Evolutionary conservation across 1,284 basidiomycete genomes (phyloP), one percentile per base, ranked within the genome.

Genomic region (Malassezia furfur): DNA sequence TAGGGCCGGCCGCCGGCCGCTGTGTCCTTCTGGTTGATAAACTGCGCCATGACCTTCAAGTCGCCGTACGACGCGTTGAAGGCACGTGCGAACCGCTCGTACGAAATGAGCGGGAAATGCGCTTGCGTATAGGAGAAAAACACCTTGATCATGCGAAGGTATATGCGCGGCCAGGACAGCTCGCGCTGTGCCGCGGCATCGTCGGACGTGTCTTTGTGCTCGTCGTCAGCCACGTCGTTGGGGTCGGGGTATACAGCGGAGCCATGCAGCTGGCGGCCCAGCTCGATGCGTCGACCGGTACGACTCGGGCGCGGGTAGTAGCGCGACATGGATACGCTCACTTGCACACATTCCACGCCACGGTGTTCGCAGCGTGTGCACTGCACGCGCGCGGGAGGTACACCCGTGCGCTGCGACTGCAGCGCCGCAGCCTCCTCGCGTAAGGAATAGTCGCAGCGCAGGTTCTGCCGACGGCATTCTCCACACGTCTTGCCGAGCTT

Each of bases 261-360:
- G 38, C 69, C 70, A 44, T 73, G 70, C 15, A 73, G 54, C 52
- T 61, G 51, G n/a, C 67, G 62, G 1, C 69, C 69, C 39, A 72
- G 64, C 54, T 73, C 70, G 48, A 73, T 73, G 11, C 70, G 61
- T 52, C 68, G 71, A 5, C 70, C 70, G 1, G 68, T 68, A 6
- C 70, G 62, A 40, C 66, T 65, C 5, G 70, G 70, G 21, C 70
- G 61, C 0, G 68, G 68, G 38, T 65, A 66, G 17, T 64, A 52
- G 12, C 66, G 63, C 3, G 67, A 65, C 15, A 68, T 63, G 5
- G 68, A 61, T 1, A 61, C 57, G 48, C 62, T 52, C 30, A 61
- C 69, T 53, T 70, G 68, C 45, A 61, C 64, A 49, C 70, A 72
- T 11, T 54, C 58, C 30, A 66, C 54, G 15, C 59, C 63, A 36